Evolutionary conservation across 805 yeast genomes (phyloP), one percentile per base, ranked within the genome.

Genomic region (Ogataea dorogensis): DNA sequence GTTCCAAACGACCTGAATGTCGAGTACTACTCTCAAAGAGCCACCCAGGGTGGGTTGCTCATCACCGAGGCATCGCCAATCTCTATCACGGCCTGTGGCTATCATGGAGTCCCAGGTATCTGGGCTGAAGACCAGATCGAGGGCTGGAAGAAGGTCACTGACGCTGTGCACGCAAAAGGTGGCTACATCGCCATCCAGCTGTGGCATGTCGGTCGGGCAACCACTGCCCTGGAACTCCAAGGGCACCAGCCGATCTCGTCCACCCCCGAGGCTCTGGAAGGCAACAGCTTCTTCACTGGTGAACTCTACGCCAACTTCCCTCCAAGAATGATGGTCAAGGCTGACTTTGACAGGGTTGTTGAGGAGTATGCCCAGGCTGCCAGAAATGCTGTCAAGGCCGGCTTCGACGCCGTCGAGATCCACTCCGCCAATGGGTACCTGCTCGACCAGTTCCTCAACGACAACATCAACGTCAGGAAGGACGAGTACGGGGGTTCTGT

Each of bases 401-500:
- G 70, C 0, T 65, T 62, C 41, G 73, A 67, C 42, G 58, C 54
- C 29, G 47, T 67, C 13, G 73, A 67, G 36, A 24, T 67, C 13
- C 73, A 68, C 40, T 63, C 60, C 23, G 70, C 69, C 5, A 60
- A 65, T 44, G 72, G 71, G 1, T 67, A 63, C 36, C 46, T 67
- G 16, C 28, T 65, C 17, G 69, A 68, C 37, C 62, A 61, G 31
- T 67, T 68, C 39, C 36, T 65, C 24, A 58, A 61, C 16, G 59
- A 61, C 15, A 39, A 49, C 27, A 51, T 60, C 20, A 66, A 68
- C 43, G 17, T 50, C 13, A 53, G 71, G 59, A 66, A 68, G 4
- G 81, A 75, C 53, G 65, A 71, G 46, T 76, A 75, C 44, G 81
- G 80, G 43, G 81, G 79, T 3, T 63, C 31, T 56, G 61, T 67